These are phyloP conservation scores for Claviceps humidiphila DNA, from an alignment of 2,329 filamentous ascomycete genomes.

Conservation along the genomic window DNA sequence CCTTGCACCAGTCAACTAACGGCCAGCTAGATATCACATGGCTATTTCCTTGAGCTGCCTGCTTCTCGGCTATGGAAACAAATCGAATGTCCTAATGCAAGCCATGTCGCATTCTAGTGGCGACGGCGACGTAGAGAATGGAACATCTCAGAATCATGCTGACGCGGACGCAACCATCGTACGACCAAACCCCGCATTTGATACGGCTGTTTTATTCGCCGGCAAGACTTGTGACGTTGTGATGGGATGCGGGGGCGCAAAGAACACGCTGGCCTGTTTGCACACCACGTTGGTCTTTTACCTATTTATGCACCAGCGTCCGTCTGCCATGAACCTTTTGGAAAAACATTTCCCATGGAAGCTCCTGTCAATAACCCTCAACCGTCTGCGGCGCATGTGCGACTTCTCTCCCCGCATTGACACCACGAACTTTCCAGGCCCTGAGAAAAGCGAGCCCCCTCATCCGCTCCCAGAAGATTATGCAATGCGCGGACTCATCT, in stretches of 20 bases:
- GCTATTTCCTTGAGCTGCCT: conserved; percentile 19
- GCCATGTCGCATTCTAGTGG: conserved; percentile 18
- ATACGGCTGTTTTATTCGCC: conserved; percentile 26
- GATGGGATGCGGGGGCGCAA: conserved; percentile 39
- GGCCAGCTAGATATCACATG: conserved; percentile 18
- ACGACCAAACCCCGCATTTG: conserved; percentile 16
- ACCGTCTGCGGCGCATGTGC: conserved; percentile 17
- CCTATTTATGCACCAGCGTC: conserved; percentile 23
- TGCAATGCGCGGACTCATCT: conserved; percentile 49
- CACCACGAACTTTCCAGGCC: conserved; percentile 32
- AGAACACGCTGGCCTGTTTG: conserved; percentile 47
- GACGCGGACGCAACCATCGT: conserved; percentile 10
- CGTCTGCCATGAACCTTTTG: conserved; percentile 2
- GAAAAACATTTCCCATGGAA: conserved; percentile 39
- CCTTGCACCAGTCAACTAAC: neutral
- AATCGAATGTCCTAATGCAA: conserved; percentile 33
- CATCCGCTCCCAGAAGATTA: conserved; percentile 58
- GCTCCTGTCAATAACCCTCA: conserved; percentile 24
- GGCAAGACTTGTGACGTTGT: conserved; percentile 32
- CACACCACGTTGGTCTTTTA: conserved; percentile 52
- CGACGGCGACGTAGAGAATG: conserved; percentile 15
- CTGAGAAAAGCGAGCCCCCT: conserved; percentile 27
- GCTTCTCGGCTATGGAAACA: conserved; percentile 21
- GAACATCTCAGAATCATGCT: conserved; percentile 10
- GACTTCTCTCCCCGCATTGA: conserved; percentile 24